Evolutionary conservation across 2,329 filamentous ascomycete genomes (phyloP).

Genomic region (Hymenoscyphus fructigenus): DNA sequence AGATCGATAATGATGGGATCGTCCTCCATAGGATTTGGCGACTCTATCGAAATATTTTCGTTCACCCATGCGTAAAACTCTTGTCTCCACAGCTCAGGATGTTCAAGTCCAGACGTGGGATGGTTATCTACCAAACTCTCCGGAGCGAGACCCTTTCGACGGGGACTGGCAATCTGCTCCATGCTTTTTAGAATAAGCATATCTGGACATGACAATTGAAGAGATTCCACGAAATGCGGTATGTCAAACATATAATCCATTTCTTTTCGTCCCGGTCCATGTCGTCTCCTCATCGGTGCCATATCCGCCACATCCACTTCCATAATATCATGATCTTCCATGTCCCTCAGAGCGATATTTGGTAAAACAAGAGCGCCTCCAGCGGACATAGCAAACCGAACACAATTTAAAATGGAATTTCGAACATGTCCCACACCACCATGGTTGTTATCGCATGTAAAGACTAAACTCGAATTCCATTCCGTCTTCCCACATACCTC

Average conservation of each 20-base stretch:
- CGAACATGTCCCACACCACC: constrained; percentile 43
- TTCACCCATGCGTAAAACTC: constrained; percentile 15
- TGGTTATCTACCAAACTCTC: constrained; percentile 14
- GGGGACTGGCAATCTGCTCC: constrained; percentile 1
- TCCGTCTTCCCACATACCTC: constrained; percentile 36
- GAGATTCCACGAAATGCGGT: constrained; percentile 15
- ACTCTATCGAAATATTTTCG: background rate
- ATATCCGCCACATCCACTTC: background rate
- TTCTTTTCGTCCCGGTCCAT: constrained; percentile 2
- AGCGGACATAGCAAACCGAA: constrained; percentile 42
- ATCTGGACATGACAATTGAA: constrained; percentile 12
- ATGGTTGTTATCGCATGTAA: constrained; percentile 42
- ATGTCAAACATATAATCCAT: constrained; percentile 16
- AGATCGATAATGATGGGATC: constrained; percentile 43
- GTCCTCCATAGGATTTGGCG: background rate
- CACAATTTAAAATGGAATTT: constrained; percentile 43
- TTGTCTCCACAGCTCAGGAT: constrained; percentile 10
- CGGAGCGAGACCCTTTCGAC: constrained; percentile 12
- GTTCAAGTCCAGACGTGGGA: constrained; percentile 11
- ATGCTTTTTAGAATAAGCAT: background rate
- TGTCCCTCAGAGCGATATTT: constrained; percentile 39
- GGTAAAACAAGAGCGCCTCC: constrained; percentile 41
- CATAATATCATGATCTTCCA: constrained; percentile 25
- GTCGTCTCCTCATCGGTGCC: constrained; percentile 3
- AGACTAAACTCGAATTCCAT: constrained; percentile 40